Evolutionary conservation across 257 asterid genomes (phyloP), one percentile per base, ranked within the genome.

Genomic region (Primulina eburnea): DNA sequence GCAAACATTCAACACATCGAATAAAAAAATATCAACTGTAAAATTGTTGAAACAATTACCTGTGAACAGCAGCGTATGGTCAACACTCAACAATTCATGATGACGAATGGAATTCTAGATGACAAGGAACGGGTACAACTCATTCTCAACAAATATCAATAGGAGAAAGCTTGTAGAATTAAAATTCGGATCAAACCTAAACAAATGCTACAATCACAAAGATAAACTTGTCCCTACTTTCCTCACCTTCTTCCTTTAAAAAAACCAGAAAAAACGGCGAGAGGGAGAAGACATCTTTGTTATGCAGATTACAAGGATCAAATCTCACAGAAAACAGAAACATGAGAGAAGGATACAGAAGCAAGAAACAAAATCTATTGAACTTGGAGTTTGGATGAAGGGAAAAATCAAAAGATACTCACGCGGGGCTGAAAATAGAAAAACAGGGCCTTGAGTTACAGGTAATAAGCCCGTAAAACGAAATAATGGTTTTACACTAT

Each of bases 181-280:
- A 10, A 28, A 43, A 28, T n/a, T n/a, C 2, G 57, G 63, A 67
- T 68, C 64, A 63, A 72, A 7, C 62, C 70, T n/a, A 33, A 35
- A 43, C 61, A 66, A 70, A 73, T 40, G 64, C 75, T 72, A 79
- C 33, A 43, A 34, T 70, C 26, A 72, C 82, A 63, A 69, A 63
- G 72, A 71, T 62, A 1, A 60, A 70, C 38, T 85, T 68, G 69
- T 53, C 69, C 63, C 72, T 72, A 76, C 77, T 67, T 88, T 82
- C 80, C 77, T 64, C 82, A 85, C 85, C 76, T 64, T 78, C 81
- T 79, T 77, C 85, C 60, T 84, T 79, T 72, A 53, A 57, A 90
- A 90, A 90, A 88, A 74, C 81, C 80, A 83, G 82, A 50, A 86
- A 76, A 74, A 58, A 71, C 60, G 83, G 87, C 58, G 14, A 76